phyloP scores from a whole-genome alignment of 352 stramenopile genomes.

The Phytophthora rubi region DNA sequence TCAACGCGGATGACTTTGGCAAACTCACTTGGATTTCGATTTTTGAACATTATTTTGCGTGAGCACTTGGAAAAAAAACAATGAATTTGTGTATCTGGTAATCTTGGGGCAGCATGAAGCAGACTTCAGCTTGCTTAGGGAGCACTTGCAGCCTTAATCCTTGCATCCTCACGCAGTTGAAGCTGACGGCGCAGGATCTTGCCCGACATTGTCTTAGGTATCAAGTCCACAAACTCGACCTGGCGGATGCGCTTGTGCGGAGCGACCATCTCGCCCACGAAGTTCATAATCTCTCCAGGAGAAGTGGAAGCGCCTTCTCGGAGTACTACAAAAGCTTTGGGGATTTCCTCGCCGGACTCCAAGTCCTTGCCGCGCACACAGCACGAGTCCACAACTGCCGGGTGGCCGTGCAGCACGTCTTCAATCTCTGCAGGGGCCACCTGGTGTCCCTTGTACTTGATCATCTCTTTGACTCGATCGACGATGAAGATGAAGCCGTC shows the following conservation, averaged over 20 bases:
- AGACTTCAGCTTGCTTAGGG: slow-evolving; percentile 9
- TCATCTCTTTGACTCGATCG: slow-evolving; percentile 95
- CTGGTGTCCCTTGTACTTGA: slow-evolving; percentile 95
- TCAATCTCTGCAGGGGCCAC: slow-evolving; percentile 93
- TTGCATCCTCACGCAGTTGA: slow-evolving; percentile 40
- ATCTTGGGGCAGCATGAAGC: background rate
- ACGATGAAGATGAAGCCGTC: slow-evolving; percentile 93
- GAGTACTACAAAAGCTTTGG: slow-evolving; percentile 91
- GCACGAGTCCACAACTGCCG: slow-evolving; percentile 74
- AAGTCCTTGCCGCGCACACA: slow-evolving; percentile 70
- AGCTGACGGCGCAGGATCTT: slow-evolving; percentile 93
- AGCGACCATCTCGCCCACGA: slow-evolving; percentile 81
- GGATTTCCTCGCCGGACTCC: slow-evolving; percentile 82
- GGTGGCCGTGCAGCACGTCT: slow-evolving; percentile 84
- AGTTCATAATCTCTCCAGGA: slow-evolving; percentile 79
- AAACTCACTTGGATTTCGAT: background rate
- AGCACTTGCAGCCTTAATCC: slow-evolving; percentile 21
- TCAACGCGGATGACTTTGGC: slow-evolving; percentile 10
- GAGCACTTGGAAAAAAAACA: too few species aligned
- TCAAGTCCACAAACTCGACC: slow-evolving; percentile 86
- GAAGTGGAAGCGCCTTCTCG: slow-evolving; percentile 45
- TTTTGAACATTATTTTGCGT: background rate
- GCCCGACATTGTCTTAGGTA: slow-evolving; percentile 89
- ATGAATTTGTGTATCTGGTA: too few species aligned
- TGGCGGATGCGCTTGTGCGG: slow-evolving; percentile 86